Percentiles rank a stretch among this genome's conserved stretches.
Conservation (phyloP, 148 eudicot species). For the Cornus controversa region DNA sequence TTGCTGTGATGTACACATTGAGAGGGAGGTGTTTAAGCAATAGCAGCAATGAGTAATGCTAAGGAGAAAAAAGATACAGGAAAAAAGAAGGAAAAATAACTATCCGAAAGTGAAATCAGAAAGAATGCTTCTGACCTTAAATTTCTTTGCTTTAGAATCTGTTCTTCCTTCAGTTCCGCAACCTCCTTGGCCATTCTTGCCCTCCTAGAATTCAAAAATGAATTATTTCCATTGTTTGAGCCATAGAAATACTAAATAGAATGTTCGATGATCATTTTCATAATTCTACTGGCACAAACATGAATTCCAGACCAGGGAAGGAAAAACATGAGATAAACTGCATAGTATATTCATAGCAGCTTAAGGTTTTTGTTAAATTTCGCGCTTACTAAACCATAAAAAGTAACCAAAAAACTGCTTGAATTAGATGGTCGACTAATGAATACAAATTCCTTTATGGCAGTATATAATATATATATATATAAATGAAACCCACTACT, state of each 20-base stretch:
- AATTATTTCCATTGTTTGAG: background rate
- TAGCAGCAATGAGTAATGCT: background rate
- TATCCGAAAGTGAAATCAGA: background rate
- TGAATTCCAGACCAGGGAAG: background rate
- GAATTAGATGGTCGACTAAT: no score
- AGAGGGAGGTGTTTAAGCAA: background rate
- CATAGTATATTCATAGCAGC: no score
- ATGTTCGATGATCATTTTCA: background rate
- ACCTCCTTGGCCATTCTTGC: slow-evolving; percentile 93
- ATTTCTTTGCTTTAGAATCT: slow-evolving; percentile 50
- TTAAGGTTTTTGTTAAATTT: no score
- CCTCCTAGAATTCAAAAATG: slow-evolving; percentile 57
- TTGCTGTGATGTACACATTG: slow-evolving; percentile 39
- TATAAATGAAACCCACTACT: no score
- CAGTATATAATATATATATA: no score
- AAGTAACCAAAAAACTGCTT: no score
- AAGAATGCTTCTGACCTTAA: slow-evolving; percentile 38
- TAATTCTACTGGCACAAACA: background rate
- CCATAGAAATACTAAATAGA: background rate
- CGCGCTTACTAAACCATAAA: no score
- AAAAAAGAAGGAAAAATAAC: background rate
- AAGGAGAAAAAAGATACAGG: background rate
- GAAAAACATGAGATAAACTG: background rate
- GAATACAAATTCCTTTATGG: no score
- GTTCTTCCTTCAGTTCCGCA: slow-evolving; percentile 83